Base-by-base conservation (phyloP, 371 early-diverging fungal genomes). In the Zychaea mexicana region DNA sequence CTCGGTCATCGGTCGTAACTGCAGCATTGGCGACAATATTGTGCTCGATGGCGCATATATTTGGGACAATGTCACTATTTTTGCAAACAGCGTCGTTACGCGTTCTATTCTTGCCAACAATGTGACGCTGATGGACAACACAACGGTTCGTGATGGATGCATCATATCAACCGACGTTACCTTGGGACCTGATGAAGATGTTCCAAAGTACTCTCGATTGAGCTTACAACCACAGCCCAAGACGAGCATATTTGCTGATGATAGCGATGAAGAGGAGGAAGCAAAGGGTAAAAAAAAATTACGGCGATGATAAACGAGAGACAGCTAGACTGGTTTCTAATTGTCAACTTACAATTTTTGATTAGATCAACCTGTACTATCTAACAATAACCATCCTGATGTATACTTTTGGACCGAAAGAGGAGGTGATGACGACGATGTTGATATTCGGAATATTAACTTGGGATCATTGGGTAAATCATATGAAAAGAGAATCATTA, bases 1-100 rank as follows among this genome's bases (percentile, higher is more conserved):
- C 70, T 90, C 93, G 19, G 88, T 94, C 17, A 88, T 97, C 73
- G 98, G 98, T 28, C 78, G 86, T 36, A 85, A 88, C 60, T 96
- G 96, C 78, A 70, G 64, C 19, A 93, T 98, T 70, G 86, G 86
- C 1, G 84, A 84, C 32, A 86, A 90, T 66, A 91, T 92, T n/a
- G 72, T 77, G 26, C 82, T 97, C 27, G 83, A 92, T 22, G 91
- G 88, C 31, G 90, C 92, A 4, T 95, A 93, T 64, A 73, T 97
- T 46, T 96, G 95, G 91, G 93, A 94, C 68, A 81, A 83, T 64
- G 86, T 87, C 8, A 75, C 68, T 5, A 88, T 97, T 55, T 88
- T 74, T 32, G 81, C 88, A 66, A 85, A 88, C 64, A 88, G 90
- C 65, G 66, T 59, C 6, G 78, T 96, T 2, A 70, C 79, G 21